Evolutionary conservation across 169 alveolate genomes (phyloP), one percentile per base, ranked within the genome.

Genomic region (Plasmodium knowlesi): DNA sequence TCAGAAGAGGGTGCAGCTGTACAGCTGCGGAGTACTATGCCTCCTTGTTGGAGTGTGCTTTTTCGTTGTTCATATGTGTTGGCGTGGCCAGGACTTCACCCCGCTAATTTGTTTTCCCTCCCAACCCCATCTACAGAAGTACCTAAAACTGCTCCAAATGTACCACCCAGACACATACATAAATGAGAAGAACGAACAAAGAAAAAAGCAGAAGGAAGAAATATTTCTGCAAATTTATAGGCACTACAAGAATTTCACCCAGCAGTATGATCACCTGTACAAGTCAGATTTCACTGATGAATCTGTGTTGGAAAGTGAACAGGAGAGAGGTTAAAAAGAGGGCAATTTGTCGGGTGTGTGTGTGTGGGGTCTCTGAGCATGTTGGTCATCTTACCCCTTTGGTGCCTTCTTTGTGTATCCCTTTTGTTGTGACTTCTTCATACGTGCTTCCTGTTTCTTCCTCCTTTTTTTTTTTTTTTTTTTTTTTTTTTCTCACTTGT

Each of bases 141-240:
- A 73, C 30, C 78, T 85, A 25, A 85, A 85, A 50, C 37, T 85
- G 50, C 84, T 85, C n/a, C 74, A 57, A 37, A 43, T 12, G 19
- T 67, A 85, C 41, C 93, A 85, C 32, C 93, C 93, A 2, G 93
- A 85, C 67, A 74, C 79, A 16, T 85, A 74, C 22, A 54, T 85
- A 71, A 85, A 54, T n/a, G 93, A 85, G 37, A 85, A 85, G 67
- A 85, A 85, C 67, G 93, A 50, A 74, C 37, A 74, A 22, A 10
- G 85, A 22, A 85, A 85, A 19, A 85, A 85, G 67, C 57, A 25
- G 10, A 85, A 85, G 80, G 93, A 85, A 85, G 93, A 85, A 74
- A 85, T 85, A 10, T 85, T 85, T 74, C 25, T 57, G 54, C 72
- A 73, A 10, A 50, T 85, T 25, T 85, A 85, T 54, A 73, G 39